Evolutionary conservation across 306 rosid species (phyloP).

Genomic region (Castanea mollissima): DNA sequence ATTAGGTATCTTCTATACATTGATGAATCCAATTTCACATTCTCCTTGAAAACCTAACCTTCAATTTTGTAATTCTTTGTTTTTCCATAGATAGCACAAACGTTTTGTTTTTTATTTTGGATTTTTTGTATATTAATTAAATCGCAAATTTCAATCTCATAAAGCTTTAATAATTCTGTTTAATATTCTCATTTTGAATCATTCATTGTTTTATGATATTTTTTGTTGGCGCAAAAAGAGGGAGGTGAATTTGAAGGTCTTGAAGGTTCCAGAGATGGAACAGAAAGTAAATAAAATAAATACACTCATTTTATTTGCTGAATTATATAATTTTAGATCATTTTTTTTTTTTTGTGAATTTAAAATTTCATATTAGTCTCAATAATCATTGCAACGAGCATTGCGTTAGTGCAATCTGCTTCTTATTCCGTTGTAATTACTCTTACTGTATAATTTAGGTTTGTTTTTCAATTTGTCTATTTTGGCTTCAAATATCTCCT

Average conservation of each 20-base stretch:
- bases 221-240: constrained; percentile 64
- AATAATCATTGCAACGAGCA: background rate
- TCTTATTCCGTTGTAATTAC: background rate
- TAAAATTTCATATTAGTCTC: background rate
- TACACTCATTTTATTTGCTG: background rate
- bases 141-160: background rate
- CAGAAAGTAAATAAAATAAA: constrained; percentile 91
- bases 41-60: no score
- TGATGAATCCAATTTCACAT: no score
- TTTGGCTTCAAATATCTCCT: no score
- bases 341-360: background rate
- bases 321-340: background rate
- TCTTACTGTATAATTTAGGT: no score
- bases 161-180: background rate
- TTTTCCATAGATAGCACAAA: no score
- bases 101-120: no score
- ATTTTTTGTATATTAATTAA: background rate
- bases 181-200: background rate
- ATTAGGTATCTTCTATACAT: no score
- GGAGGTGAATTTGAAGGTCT: constrained; percentile 97
- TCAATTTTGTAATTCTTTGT: no score
- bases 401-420: background rate
- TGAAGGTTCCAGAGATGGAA: constrained; percentile 98
- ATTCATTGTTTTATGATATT: constrained; percentile 7
- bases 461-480: no score